phyloP scores from a whole-genome alignment of 169 alveolate species.

The Cryptosporidium sp. region DNA sequence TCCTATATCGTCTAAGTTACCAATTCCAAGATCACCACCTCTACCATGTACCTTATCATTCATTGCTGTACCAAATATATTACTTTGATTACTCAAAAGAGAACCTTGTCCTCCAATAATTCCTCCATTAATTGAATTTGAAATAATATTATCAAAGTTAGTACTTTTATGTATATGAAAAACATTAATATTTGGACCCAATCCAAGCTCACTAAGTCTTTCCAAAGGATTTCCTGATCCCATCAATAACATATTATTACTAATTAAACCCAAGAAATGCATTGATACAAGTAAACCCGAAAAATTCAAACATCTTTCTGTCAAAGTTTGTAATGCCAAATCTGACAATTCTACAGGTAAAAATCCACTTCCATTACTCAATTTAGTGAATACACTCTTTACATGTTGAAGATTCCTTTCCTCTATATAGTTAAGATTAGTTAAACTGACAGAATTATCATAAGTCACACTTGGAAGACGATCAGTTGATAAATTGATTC shows the following conservation, averaged over 20 bases:
- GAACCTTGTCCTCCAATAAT: neutral
- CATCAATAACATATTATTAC: conserved; percentile 38
- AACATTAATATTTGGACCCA: conserved; percentile 5
- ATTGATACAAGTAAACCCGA: conserved; percentile 80
- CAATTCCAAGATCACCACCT: neutral
- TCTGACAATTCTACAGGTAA: conserved; percentile 80
- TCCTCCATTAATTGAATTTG: neutral
- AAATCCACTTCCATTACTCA: conserved; percentile 78
- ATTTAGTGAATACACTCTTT: conserved; percentile 76
- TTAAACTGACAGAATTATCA: conserved; percentile 20
- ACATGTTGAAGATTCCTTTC: conserved; percentile 71
- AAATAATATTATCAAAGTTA: conserved; percentile 6
- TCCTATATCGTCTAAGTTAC: neutral
- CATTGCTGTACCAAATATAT: neutral
- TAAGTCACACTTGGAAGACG: conserved; percentile 44
- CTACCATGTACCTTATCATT: neutral
- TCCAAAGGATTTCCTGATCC: conserved; percentile 45
- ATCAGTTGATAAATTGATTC: conserved; percentile 32
- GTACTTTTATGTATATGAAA: conserved; percentile 24
- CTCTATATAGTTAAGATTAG: conserved; percentile 36
- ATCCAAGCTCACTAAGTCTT: conserved; percentile 31
- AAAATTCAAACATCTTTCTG: conserved; percentile 79
- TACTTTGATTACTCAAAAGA: neutral
- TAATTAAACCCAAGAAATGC: conserved; percentile 56
- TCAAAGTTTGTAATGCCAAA: conserved; percentile 78